These are phyloP conservation scores for Colletotrichum sublineola DNA, from an alignment of 2,329 filamentous ascomycete genomes.

Conservation along the genomic window DNA sequence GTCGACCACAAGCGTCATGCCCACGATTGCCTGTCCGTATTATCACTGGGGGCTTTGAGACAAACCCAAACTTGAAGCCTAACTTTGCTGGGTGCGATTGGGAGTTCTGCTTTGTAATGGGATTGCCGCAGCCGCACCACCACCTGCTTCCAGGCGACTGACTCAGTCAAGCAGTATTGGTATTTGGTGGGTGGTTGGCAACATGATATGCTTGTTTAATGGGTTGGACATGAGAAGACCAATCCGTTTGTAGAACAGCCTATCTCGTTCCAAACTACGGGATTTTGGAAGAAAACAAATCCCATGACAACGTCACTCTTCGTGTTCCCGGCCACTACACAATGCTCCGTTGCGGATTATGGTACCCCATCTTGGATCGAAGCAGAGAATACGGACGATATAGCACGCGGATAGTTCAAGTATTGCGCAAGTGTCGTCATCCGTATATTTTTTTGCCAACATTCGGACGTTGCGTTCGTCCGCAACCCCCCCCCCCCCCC, in stretches of 20 bases:
- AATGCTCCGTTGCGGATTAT: not conserved
- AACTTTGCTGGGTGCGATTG: slow-evolving; percentile 5
- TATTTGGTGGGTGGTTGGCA: not conserved
- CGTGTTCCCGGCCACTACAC: not conserved
- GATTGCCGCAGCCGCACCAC: not conserved
- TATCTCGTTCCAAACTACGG: no score
- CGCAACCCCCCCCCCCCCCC: not conserved
- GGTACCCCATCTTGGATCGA: not conserved
- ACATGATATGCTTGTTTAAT: not conserved
- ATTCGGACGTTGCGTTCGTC: not conserved
- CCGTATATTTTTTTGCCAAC: not conserved
- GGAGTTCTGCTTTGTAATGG: no score
- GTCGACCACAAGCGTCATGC: not conserved
- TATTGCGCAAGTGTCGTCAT: not conserved
- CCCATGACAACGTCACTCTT: not conserved
- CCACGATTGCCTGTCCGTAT: not conserved
- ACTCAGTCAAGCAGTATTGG: no score
- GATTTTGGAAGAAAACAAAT: not conserved
- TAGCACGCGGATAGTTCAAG: not conserved
- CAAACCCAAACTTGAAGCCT: slow-evolving; percentile 20
- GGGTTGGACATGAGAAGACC: not conserved
- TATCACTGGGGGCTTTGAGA: slow-evolving; percentile 4
- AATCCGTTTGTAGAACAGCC: not conserved
- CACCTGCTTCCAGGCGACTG: not conserved
- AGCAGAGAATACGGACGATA: not conserved